phyloP scores from a whole-genome alignment of 176 grass and related monocot species.

The Cocos nucifera region DNA sequence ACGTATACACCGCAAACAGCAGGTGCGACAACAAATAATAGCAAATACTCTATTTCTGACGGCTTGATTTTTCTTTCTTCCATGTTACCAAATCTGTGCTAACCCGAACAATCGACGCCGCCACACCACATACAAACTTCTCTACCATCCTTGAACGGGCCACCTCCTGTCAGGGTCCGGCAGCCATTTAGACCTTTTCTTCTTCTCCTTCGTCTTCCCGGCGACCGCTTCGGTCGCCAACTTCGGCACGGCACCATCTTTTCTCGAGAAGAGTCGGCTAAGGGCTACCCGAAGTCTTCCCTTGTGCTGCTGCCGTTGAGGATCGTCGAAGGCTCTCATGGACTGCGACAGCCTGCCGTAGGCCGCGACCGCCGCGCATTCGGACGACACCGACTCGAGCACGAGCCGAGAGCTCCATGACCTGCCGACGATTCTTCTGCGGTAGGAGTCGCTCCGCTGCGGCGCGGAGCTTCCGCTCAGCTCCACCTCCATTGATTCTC shows the following conservation, averaged over 20 bases:
- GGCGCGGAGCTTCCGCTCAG: neutral
- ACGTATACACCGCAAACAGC: no score
- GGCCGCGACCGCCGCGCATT: neutral
- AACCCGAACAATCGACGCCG: no score
- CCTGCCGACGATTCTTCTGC: neutral
- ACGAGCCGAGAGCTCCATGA: neutral
- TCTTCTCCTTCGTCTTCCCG: neutral
- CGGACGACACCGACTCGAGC: neutral
- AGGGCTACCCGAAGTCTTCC: neutral
- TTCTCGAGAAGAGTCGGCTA: neutral
- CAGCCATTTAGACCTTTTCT: constrained; percentile 1
- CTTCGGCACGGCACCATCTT: neutral
- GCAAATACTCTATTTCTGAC: no score
- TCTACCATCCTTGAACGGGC: constrained; percentile 12
- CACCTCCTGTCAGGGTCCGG: constrained; percentile 5
- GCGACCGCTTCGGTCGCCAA: neutral
- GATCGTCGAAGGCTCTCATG: neutral
- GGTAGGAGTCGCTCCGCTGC: neutral
- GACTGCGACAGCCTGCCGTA: neutral
- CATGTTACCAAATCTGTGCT: no score
- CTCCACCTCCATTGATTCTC: neutral
- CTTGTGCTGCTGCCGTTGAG: neutral
- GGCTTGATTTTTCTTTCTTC: no score
- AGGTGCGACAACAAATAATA: no score
- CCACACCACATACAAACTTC: no score